Percentiles rank a stretch among this genome's conserved stretches.
Conservation (phyloP, 169 alveolate species). For the Plasmodium relictum region DNA sequence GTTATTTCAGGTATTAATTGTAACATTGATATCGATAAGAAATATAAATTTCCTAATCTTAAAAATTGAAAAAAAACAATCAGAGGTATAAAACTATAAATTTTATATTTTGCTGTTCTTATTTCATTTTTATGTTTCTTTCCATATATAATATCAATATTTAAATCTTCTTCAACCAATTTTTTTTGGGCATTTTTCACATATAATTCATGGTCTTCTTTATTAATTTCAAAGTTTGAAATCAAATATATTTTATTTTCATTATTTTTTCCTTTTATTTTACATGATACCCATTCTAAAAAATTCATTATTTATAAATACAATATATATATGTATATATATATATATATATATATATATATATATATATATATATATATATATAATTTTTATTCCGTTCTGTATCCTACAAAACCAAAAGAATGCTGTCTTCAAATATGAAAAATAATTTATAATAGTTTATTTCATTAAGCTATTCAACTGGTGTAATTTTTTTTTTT, state of each 20-base stretch:
- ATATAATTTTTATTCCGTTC: not conserved
- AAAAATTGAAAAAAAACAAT: conserved; percentile 80
- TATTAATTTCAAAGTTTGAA: conserved; percentile 50
- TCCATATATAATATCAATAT: conserved; percentile 70
- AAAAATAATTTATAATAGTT: no score
- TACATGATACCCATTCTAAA: conserved; percentile 40
- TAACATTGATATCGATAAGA: conserved; percentile 91
- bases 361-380: not conserved
- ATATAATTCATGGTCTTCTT: conserved; percentile 61
- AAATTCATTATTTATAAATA: conserved; percentile 6
- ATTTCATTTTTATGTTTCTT: conserved; percentile 68
- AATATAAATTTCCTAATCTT: conserved; percentile 91
- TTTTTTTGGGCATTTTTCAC: conserved; percentile 54
- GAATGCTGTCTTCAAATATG: not conserved
- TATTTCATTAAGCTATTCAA: no score
- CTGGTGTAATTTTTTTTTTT: no score
- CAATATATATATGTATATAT: not conserved
- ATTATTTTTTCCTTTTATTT: conserved; percentile 30
- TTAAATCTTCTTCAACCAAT: conserved; percentile 54
- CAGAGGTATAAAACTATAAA: conserved; percentile 78
- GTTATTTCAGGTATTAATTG: conserved; percentile 90
- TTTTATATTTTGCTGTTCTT: conserved; percentile 80
- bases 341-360: not conserved
- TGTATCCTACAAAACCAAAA: not conserved
- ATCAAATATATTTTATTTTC: conserved; percentile 53